phyloP scores from a whole-genome alignment of 2,329 filamentous ascomycete genomes.

The Epichloe gansuensis region DNA sequence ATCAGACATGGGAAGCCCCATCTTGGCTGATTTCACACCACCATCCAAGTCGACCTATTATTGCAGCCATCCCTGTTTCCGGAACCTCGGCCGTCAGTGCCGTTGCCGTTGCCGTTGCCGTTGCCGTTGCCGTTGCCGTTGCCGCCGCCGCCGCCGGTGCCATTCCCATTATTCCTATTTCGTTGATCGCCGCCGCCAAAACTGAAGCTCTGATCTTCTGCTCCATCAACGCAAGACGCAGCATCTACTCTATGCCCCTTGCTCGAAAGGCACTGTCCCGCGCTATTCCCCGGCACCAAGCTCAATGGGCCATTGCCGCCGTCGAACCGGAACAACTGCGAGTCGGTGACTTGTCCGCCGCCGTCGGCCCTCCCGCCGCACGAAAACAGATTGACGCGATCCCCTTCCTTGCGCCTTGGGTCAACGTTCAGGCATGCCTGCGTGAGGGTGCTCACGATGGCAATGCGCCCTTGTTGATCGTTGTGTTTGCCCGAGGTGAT shows the following conservation, averaged over 20 bases:
- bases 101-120: no score
- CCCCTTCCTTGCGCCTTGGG: constrained; percentile 10
- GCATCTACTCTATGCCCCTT: constrained; percentile 23
- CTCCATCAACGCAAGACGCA: not conserved
- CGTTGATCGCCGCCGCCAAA: not conserved
- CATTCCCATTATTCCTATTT: no score
- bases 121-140: not conserved
- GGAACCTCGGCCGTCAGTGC: no score
- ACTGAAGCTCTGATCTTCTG: constrained; percentile 1
- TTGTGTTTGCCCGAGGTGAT: constrained; percentile 40
- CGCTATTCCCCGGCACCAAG: constrained; percentile 33
- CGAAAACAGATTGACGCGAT: constrained; percentile 44
- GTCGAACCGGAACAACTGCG: constrained; percentile 38
- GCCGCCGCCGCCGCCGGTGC: no score
- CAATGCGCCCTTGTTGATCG: constrained; percentile 30
- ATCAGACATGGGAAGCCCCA: no score
- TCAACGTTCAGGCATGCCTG: constrained; percentile 49
- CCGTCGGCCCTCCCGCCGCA: constrained; percentile 47
- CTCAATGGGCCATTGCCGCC: constrained; percentile 28
- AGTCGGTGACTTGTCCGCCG: constrained; percentile 35
- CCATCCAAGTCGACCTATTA: no score
- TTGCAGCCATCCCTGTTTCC: no score
- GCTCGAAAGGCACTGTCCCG: constrained; percentile 29
- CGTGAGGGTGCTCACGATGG: constrained; percentile 44
- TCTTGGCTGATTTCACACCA: no score